Conservation (phyloP, 768 basidiomycete species). For the Boletus vinaceobasis region DNA sequence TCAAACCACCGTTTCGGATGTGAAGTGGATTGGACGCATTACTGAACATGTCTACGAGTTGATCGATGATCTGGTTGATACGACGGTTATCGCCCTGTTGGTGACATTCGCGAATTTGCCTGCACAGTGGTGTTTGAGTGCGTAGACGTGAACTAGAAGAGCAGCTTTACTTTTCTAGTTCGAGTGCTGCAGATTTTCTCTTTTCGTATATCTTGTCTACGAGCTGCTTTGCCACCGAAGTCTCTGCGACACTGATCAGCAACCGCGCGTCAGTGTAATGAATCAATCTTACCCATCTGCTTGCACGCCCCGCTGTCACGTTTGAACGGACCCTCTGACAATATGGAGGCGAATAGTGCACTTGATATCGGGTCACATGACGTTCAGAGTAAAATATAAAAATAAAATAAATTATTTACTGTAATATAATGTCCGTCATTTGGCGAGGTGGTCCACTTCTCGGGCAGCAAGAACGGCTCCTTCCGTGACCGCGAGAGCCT, state of each 20-base stretch:
- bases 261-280: background rate
- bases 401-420: background rate
- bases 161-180: conserved; percentile 81
- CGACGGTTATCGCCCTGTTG: conserved; percentile 76
- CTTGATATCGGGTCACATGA: conserved; percentile 8
- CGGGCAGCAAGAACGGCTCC: too few relatives aligned
- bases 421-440: too few relatives aligned
- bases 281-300: conserved; percentile 19
- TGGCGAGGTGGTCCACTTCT: too few relatives aligned
- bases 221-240: conserved; percentile 72
- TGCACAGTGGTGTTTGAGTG: conserved; percentile 30
- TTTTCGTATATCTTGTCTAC: conserved; percentile 96
- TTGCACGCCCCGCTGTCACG: background rate
- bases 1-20: conserved; percentile 90
- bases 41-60: conserved; percentile 92
- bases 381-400: background rate
- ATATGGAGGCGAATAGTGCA: background rate
- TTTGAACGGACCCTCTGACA: background rate
- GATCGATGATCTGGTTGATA: conserved; percentile 86
- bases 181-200: conserved; percentile 91
- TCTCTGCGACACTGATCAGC: conserved; percentile 43
- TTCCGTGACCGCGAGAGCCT: too few relatives aligned
- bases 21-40: conserved; percentile 80
- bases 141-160: background rate
- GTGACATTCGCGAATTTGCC: conserved; percentile 84